Percentiles rank a stretch among this genome's conserved stretches.
Evolutionary conservation across 768 basidiomycete genomes (phyloP).

Genomic region (Suillus occidentalis): DNA sequence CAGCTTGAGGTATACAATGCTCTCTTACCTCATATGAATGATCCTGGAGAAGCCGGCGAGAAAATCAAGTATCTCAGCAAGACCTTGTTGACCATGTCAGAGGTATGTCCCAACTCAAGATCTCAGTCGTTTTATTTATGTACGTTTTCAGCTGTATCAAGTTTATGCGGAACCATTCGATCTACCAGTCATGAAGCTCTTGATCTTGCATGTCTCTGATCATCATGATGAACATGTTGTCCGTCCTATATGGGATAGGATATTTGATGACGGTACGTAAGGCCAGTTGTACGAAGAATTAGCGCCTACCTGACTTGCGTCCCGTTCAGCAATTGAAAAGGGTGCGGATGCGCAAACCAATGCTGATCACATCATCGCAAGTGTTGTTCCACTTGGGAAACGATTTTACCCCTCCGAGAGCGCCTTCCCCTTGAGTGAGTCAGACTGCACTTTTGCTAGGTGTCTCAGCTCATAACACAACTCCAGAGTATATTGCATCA

Average conservation of each 20-base stretch:
- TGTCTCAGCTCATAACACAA: background rate
- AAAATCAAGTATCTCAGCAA: conserved; percentile 60
- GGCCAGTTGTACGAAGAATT: background rate
- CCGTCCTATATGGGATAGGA: conserved; percentile 83
- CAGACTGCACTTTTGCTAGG: conserved; percentile 4
- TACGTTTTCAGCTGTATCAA: conserved; percentile 69
- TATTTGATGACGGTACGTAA: conserved; percentile 74
- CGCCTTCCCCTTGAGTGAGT: conserved; percentile 84
- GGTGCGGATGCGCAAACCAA: conserved; percentile 52
- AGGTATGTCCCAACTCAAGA: conserved; percentile 49
- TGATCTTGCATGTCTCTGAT: conserved; percentile 92
- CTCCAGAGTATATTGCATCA: conserved; percentile 69
- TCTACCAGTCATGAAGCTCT: conserved; percentile 77
- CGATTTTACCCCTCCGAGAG: conserved; percentile 90
- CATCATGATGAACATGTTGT: conserved; percentile 84
- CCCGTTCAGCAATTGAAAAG: conserved; percentile 50
- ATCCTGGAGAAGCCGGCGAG: conserved; percentile 61
- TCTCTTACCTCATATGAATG: conserved; percentile 58
- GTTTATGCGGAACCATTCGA: conserved; percentile 86
- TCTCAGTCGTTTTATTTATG: conserved; percentile 11
- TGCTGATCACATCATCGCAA: conserved; percentile 63
- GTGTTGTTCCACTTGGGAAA: conserved; percentile 72
- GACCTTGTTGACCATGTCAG: conserved; percentile 75
- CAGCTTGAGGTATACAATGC: conserved; percentile 87
- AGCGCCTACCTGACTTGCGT: conserved; percentile 2